A percentile compares a stretch with the other conserved stretches of the same genome.
Conservation (phyloP, 2,329 filamentous ascomycete species). For the Pseudogymnoascus verrucosus region DNA sequence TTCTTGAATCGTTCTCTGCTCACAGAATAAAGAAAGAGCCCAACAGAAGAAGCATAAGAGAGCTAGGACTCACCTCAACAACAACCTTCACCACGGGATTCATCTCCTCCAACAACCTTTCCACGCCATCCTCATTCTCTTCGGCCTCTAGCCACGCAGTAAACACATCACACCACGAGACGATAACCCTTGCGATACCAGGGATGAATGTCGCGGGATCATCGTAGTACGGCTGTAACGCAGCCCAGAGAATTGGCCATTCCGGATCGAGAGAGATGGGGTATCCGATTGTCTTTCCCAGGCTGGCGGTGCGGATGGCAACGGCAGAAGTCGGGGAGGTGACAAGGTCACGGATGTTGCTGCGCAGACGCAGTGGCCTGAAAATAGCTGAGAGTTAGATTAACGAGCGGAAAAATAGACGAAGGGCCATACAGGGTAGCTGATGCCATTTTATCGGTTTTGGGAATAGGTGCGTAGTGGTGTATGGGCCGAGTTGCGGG, state of each 20-base stretch:
- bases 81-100: constrained; percentile 14
- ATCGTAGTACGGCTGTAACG: constrained; percentile 31
- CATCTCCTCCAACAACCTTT: constrained; percentile 34
- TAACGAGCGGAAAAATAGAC: neutral
- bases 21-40: neutral
- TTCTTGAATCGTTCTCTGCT: neutral
- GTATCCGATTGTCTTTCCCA: constrained; percentile 31
- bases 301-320: neutral
- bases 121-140: constrained; percentile 34
- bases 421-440: neutral
- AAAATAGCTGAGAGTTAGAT: neutral
- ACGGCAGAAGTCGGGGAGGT: constrained; percentile 12
- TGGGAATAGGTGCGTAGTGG: neutral
- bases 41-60: constrained; percentile 10
- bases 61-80: constrained; percentile 28
- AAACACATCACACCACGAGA: constrained; percentile 34
- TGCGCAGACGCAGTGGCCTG: constrained; percentile 17
- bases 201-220: constrained; percentile 35
- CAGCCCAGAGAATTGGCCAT: constrained; percentile 35
- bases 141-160: constrained; percentile 35
- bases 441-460: neutral
- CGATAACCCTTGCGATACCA: constrained; percentile 31
- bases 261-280: constrained; percentile 34
- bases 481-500: neutral
- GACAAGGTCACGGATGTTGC: constrained; percentile 17